Conservation (phyloP, 306 rosid species). For the Vicia faba region DNA sequence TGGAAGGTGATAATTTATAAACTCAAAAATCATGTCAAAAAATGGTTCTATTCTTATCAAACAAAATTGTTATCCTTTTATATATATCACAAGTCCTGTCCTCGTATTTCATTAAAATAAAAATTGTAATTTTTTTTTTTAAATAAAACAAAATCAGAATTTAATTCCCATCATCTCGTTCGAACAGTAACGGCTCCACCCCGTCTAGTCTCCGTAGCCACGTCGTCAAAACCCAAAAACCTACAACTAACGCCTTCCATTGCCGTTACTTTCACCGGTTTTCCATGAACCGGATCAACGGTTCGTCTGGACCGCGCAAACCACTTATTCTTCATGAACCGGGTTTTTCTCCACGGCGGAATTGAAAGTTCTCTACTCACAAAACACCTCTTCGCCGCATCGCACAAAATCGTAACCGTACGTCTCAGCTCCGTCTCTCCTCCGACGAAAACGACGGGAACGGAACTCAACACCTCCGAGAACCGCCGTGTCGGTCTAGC, state of each 20-base stretch:
- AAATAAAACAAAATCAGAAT: background rate
- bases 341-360: conserved; percentile 82
- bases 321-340: conserved; percentile 75
- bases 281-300: conserved; percentile 37
- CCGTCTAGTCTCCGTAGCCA: conserved; percentile 25
- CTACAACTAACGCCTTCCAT: conserved; percentile 43
- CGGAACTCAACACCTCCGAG: conserved; percentile 36
- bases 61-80: too few species aligned
- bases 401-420: conserved; percentile 48
- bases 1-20: too few species aligned
- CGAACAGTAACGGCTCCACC: conserved; percentile 33
- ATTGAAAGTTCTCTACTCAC: conserved; percentile 49
- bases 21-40: too few species aligned
- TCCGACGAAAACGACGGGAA: conserved; percentile 55
- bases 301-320: conserved; percentile 59
- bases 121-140: background rate
- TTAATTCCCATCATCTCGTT: conserved; percentile 31
- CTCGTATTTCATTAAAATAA: too few species aligned
- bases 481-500: conserved; percentile 59
- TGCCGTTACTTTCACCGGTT: conserved; percentile 1
- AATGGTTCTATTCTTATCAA: too few species aligned
- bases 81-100: too few species aligned
- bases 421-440: conserved; percentile 51
- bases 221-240: conserved; percentile 58
- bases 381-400: conserved; percentile 56